Evolutionary conservation across 2,329 filamentous ascomycete genomes (phyloP).

Genomic region (Diaporthe ampelina): DNA sequence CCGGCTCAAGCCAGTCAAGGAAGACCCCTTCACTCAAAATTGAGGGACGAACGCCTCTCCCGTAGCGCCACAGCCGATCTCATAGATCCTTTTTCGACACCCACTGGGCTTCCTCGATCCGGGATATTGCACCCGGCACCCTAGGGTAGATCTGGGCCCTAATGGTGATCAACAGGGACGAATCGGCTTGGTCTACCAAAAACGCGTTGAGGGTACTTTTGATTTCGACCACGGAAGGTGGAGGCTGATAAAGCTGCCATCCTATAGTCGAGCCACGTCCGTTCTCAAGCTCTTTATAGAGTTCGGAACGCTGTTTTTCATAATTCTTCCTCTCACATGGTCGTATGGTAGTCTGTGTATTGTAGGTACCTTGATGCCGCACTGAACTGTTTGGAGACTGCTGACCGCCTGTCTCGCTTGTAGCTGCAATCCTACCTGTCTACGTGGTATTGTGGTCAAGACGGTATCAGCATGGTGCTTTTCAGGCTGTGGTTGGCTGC

Average conservation of each 20-base stretch:
- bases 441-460: not conserved
- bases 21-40: slow-evolving; percentile 17
- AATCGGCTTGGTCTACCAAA: slow-evolving; percentile 19
- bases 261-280: not conserved
- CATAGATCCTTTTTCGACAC: not conserved
- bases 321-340: not conserved
- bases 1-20: not conserved
- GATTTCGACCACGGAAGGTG: not conserved
- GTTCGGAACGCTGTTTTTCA: not conserved
- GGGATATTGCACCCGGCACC: not conserved
- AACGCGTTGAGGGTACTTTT: not conserved
- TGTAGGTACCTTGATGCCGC: not conserved
- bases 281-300: not conserved
- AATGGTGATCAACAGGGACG: not conserved
- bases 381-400: not conserved
- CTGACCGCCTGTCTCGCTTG: not conserved
- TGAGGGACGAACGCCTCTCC: slow-evolving; percentile 28
- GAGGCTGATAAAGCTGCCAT: slow-evolving; percentile 4
- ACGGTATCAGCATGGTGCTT: not conserved
- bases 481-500: slow-evolving; percentile 1
- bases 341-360: not conserved
- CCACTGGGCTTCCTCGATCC: slow-evolving; percentile 2
- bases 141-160: slow-evolving; percentile 2
- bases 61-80: slow-evolving; percentile 13
- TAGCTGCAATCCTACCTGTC: not conserved